Evolutionary conservation across 2,329 filamentous ascomycete species (phyloP).

Genomic region (Sordariomycetes sp.): DNA sequence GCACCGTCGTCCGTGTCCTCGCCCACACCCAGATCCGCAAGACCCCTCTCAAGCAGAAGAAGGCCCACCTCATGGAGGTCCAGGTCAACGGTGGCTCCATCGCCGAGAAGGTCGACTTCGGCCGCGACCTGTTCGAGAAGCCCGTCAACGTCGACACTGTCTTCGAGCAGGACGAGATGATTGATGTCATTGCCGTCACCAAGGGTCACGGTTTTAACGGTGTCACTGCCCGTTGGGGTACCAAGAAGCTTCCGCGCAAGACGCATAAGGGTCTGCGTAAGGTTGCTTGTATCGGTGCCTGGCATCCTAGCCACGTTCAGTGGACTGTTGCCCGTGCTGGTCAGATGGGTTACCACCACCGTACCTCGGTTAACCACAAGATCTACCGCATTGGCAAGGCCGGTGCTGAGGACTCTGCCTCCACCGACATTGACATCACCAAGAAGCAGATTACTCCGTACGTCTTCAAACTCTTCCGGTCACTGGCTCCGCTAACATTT

Average conservation of each 20-base stretch:
- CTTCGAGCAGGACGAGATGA: slow-evolving; percentile 99
- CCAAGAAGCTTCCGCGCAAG: slow-evolving; percentile 99
- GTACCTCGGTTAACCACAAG: slow-evolving; percentile 99
- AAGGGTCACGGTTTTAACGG: slow-evolving; percentile 98
- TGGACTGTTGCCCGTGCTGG: slow-evolving; percentile 99
- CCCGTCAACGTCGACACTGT: slow-evolving; percentile 83
- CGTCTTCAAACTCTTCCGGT: slow-evolving; percentile 32
- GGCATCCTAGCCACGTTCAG: slow-evolving; percentile 99
- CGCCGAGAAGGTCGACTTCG: slow-evolving; percentile 95
- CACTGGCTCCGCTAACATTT: slow-evolving; percentile 19
- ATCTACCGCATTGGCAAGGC: slow-evolving; percentile 97
- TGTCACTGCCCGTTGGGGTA: slow-evolving; percentile 97
- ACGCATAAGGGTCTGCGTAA: slow-evolving; percentile 99
- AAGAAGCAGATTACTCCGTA: slow-evolving; percentile 99
- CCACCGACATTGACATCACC: slow-evolving; percentile 91
- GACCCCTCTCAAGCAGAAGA: slow-evolving; percentile 99
- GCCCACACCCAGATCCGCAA: slow-evolving; percentile 99
- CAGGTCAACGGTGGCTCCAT: slow-evolving; percentile 97
- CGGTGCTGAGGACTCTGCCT: slow-evolving; percentile 81
- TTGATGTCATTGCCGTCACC: slow-evolving; percentile 98
- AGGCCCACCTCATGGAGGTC: slow-evolving; percentile 99
- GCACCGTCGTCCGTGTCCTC: slow-evolving; percentile 97
- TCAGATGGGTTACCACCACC: slow-evolving; percentile 99
- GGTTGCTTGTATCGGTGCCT: slow-evolving; percentile 99
- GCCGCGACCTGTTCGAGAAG: slow-evolving; percentile 97